Percentiles rank a stretch among this genome's conserved stretches.
Conservation (phyloP, 1,284 basidiomycete species). For the Mycena citricolor region DNA sequence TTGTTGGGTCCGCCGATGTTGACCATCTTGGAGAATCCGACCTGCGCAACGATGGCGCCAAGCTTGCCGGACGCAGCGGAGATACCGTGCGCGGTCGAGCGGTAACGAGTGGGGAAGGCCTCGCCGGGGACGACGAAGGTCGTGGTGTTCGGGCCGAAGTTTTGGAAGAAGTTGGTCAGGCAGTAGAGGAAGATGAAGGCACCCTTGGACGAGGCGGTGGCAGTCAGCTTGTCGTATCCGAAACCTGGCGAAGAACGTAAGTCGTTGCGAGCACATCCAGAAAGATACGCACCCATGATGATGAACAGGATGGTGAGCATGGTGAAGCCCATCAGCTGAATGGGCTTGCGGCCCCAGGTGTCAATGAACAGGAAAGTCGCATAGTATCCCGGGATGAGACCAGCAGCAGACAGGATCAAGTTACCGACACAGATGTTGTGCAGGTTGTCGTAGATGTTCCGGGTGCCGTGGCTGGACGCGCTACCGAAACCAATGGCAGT, state of each 20-base stretch:
- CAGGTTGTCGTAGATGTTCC: conserved; percentile 49
- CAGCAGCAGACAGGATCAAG: conserved; percentile 69
- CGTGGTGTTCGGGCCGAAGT: conserved; percentile 49
- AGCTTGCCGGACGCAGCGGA: conserved; percentile 81
- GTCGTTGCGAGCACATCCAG: conserved; percentile 22
- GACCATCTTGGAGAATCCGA: conserved; percentile 72
- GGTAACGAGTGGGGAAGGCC: conserved; percentile 84
- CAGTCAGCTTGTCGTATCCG: conserved; percentile 66
- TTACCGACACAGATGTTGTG: conserved; percentile 60
- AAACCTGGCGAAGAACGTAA: conserved; percentile 49
- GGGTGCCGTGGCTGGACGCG: conserved; percentile 35
- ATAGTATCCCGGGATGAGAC: conserved; percentile 77
- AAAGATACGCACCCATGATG: conserved; percentile 47
- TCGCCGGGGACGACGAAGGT: conserved; percentile 78
- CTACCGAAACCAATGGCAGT: conserved; percentile 57
- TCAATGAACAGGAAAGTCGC: conserved; percentile 70
- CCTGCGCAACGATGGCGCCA: conserved; percentile 81
- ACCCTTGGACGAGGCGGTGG: conserved; percentile 49
- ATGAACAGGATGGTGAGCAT: conserved; percentile 66
- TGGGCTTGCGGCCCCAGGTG: conserved; percentile 68
- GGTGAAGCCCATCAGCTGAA: conserved; percentile 78
- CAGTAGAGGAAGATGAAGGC: conserved; percentile 78
- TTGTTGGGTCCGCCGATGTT: conserved; percentile 62
- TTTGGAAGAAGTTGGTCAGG: conserved; percentile 69
- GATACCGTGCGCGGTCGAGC: conserved; percentile 83